Evolutionary conservation across 345 rosid genomes (phyloP), one percentile per base, ranked within the genome.

Genomic region (Laguncularia racemosa): DNA sequence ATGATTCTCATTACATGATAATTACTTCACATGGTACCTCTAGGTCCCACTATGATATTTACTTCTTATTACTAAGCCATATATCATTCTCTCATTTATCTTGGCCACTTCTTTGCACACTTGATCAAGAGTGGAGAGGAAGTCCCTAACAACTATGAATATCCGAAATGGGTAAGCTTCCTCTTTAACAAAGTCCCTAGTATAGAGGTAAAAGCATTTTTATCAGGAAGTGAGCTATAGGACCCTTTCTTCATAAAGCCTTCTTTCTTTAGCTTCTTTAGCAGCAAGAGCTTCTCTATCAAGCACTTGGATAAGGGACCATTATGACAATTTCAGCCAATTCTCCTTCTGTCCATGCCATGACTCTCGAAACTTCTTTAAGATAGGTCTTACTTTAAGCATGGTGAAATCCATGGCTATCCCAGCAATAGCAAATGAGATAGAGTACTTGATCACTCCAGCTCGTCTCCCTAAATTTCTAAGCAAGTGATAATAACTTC

Each of bases 111-210:
- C 96, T 59, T 83, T 85, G 82, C 96, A 88, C 4, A 88, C 93
- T 49, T 93, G 78, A 61, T 88, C 88, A 33, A 88, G 84, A 62
- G 81, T 68, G 2, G 76, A 65, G 1, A 88, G 82, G 60, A 88
- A 88, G 74, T 88, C 96, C 61, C 96, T 67, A 20, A 89, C 96
- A 60, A 89, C 96, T 91, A 82, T 50, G 71, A 89, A 89, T 66
- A 89, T 89, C 62, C 96, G 76, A 72, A 89, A 84, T 3, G 96
- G 96, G 53, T 86, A 95, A 20, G 95, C 91, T 76, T 89, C 96
- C 79, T 89, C 96, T 73, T 82, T 86, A 0, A 89, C 85, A 16
- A 95, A 89, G 79, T 86, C 78, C 17, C 96, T 95, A 49, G n/a
- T n/a, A n/a, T n/a, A n/a, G n/a, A n/a, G n/a, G n/a, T n/a, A n/a